Percentiles rank a stretch among this genome's conserved stretches.
Evolutionary conservation across 352 stramenopile species (phyloP).

Genomic region (Blastocystis sp.): DNA sequence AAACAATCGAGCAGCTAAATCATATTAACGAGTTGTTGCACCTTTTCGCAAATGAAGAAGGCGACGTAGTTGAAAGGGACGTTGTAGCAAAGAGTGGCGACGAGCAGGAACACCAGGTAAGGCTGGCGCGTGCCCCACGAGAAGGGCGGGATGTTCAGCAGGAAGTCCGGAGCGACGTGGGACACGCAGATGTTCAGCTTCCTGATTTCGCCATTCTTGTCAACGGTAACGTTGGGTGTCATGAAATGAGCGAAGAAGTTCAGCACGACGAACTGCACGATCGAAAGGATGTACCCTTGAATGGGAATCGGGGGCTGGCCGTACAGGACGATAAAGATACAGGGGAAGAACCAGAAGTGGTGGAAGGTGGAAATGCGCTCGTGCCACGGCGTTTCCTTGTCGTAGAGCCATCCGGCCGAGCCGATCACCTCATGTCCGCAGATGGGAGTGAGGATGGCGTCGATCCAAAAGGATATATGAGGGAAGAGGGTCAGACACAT

Average conservation of each 20-base stretch:
- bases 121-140: slow-evolving; percentile 4
- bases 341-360: slow-evolving; percentile 65
- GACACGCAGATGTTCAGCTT: slow-evolving; percentile 10
- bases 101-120: slow-evolving; percentile 24
- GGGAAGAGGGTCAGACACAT: slow-evolving; percentile 59
- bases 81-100: slow-evolving; percentile 62
- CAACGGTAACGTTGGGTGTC: slow-evolving; percentile 12
- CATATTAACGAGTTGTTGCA: slow-evolving; percentile 16
- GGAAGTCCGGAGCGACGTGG: not conserved
- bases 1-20: not conserved
- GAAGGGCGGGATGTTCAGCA: not conserved
- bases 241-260: slow-evolving; percentile 47
- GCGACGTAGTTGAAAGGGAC: slow-evolving; percentile 64
- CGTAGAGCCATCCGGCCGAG: slow-evolving; percentile 41
- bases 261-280: slow-evolving; percentile 45
- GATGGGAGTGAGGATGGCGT: slow-evolving; percentile 32
- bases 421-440: not conserved
- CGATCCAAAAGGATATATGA: slow-evolving; percentile 64
- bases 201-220: not conserved
- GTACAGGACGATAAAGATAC: slow-evolving; percentile 37
- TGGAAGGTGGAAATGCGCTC: slow-evolving; percentile 61
- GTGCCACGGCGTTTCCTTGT: not conserved
- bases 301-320: slow-evolving; percentile 17
- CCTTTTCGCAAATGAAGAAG: not conserved
- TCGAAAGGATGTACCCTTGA: slow-evolving; percentile 35